Evolutionary conservation across 805 yeast species (phyloP).

Genomic region (Candida boleticola): DNA sequence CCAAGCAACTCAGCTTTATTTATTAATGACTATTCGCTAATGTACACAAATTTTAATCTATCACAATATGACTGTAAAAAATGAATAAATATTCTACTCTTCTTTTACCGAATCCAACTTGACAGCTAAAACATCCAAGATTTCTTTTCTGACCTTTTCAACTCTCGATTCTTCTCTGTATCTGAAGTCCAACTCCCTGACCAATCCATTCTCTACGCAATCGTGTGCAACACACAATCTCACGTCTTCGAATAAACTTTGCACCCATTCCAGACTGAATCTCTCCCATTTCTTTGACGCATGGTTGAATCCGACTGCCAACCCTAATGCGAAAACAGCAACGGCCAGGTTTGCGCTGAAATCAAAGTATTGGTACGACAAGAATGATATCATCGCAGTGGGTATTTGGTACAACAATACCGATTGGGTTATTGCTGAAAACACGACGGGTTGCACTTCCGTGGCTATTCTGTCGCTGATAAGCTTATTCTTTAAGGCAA

Average conservation of each 20-base stretch:
- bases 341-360: slow-evolving; percentile 28
- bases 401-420: slow-evolving; percentile 40
- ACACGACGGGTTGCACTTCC: slow-evolving; percentile 40
- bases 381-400: slow-evolving; percentile 25
- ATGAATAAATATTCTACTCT: too few relatives aligned
- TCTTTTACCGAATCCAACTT: neutral
- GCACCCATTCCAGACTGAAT: slow-evolving; percentile 28
- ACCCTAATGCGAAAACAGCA: slow-evolving; percentile 36
- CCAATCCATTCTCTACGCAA: slow-evolving; percentile 37
- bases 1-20: too few relatives aligned
- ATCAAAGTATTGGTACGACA: slow-evolving; percentile 33
- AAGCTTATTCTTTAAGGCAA: slow-evolving; percentile 26
- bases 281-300: slow-evolving; percentile 37
- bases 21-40: slow-evolving; percentile 1
- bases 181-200: slow-evolving; percentile 28
- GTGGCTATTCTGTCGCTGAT: slow-evolving; percentile 23
- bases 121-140: slow-evolving; percentile 13
- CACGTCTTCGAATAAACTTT: slow-evolving; percentile 31
- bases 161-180: slow-evolving; percentile 21
- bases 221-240: slow-evolving; percentile 31
- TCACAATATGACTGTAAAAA: too few relatives aligned
- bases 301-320: slow-evolving; percentile 40
- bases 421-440: slow-evolving; percentile 24
- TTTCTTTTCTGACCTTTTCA: slow-evolving; percentile 11
- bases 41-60: slow-evolving; percentile 4